These are phyloP conservation scores for Rhizopus arrhizus DNA, from an alignment of 371 early-diverging fungal genomes.

Conservation along the genomic window DNA sequence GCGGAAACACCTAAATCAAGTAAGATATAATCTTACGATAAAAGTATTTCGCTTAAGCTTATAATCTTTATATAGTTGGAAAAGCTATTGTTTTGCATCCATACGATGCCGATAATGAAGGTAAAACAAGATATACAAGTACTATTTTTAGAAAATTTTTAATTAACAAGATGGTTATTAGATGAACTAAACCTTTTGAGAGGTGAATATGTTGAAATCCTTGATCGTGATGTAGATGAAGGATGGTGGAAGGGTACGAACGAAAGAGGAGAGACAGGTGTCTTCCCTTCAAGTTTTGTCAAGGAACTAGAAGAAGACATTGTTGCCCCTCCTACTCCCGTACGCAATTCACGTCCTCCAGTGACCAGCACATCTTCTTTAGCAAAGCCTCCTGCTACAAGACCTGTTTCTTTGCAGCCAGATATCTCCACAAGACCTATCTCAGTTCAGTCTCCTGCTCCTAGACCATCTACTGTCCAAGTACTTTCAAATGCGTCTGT, in stretches of 20 bases:
- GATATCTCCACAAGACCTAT: constrained; percentile 13
- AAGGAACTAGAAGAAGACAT: constrained; percentile 55
- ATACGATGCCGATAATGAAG: constrained; percentile 61
- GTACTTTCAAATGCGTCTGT: constrained; percentile 8
- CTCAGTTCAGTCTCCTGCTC: constrained; percentile 20
- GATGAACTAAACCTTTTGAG: constrained; percentile 59
- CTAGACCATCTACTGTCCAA: constrained; percentile 26
- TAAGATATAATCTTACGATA: not conserved
- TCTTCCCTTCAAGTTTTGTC: constrained; percentile 65
- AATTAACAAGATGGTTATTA: constrained; percentile 8
- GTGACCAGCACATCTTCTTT: constrained; percentile 18
- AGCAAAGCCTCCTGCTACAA: constrained; percentile 20
- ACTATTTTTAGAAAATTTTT: not conserved
- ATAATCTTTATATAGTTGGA: constrained; percentile 12
- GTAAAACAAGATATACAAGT: constrained; percentile 25
- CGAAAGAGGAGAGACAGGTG: constrained; percentile 58
- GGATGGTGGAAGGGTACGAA: constrained; percentile 68
- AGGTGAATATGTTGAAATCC: constrained; percentile 55
- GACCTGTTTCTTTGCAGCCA: constrained; percentile 19
- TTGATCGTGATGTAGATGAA: constrained; percentile 58
- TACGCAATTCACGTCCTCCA: constrained; percentile 33
- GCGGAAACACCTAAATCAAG: constrained; percentile 6
- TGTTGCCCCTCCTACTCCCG: constrained; percentile 43
- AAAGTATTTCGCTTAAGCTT: not conserved
- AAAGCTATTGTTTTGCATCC: constrained; percentile 62